Conservation (phyloP, 768 basidiomycete species). For the Tephrocybe rancida region DNA sequence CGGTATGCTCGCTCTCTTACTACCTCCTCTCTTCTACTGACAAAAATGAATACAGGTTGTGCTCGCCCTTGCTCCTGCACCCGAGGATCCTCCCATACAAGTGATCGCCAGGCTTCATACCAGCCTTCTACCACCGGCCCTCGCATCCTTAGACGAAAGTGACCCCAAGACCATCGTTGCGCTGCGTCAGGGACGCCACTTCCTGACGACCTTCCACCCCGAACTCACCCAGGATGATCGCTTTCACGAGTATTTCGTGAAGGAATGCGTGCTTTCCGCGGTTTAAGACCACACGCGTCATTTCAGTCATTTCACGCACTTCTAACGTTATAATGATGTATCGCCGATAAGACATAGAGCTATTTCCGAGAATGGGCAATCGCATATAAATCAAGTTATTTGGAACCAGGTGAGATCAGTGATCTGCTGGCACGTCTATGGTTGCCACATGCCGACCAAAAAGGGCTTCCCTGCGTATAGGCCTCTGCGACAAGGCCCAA, state of each 20-base stretch:
- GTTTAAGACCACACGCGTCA: constrained; percentile 1
- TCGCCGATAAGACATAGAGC: not conserved
- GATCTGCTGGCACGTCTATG: too few relatives aligned
- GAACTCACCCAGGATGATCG: constrained; percentile 87
- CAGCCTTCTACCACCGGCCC: constrained; percentile 33
- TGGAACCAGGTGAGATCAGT: not conserved
- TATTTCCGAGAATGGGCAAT: not conserved
- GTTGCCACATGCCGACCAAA: too few relatives aligned
- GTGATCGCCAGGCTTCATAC: constrained; percentile 53
- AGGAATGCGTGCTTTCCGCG: constrained; percentile 60
- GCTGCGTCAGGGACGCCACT: constrained; percentile 77
- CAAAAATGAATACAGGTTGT: constrained; percentile 54
- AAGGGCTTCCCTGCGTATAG: too few relatives aligned
- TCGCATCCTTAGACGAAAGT: constrained; percentile 42
- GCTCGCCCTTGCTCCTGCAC: constrained; percentile 45
- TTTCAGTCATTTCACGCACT: not conserved
- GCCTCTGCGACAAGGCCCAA: too few relatives aligned
- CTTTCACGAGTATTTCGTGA: constrained; percentile 91
- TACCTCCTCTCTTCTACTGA: not conserved
- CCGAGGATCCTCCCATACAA: constrained; percentile 60
- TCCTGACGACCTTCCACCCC: constrained; percentile 93
- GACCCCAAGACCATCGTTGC: constrained; percentile 80
- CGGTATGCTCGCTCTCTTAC: constrained; percentile 48
- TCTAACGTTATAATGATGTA: not conserved
- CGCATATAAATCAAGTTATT: not conserved